Percentiles rank a stretch among this genome's conserved stretches.
phyloP scores from a whole-genome alignment of 176 grass and related monocot genomes.

The Aegilops longissima region DNA sequence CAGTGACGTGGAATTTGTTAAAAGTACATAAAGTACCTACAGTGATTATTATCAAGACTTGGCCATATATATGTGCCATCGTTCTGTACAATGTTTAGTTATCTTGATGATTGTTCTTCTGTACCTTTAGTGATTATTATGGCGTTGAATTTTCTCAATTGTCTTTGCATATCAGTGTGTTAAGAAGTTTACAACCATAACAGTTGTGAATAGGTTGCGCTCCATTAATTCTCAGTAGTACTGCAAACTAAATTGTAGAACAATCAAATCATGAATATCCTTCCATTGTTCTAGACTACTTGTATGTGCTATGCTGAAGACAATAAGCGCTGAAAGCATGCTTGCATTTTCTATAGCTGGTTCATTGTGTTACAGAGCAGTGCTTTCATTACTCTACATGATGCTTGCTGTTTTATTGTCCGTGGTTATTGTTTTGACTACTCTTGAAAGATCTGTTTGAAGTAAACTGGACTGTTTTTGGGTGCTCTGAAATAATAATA shows the following conservation, averaged over 20 bases:
- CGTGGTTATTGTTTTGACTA: not conserved
- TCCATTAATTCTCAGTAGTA: too few relatives aligned
- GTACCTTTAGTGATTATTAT: not conserved
- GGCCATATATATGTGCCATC: not conserved
- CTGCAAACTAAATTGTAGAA: not conserved
- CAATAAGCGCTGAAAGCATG: not conserved
- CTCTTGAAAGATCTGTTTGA: not conserved
- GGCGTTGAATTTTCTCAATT: too few relatives aligned
- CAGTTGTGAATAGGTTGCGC: too few relatives aligned
- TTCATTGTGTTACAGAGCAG: constrained; percentile 14
- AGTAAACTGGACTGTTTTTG: not conserved
- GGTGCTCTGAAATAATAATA: constrained; percentile 22
- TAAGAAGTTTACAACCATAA: too few relatives aligned
- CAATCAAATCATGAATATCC: not conserved
- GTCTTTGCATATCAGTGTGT: too few relatives aligned
- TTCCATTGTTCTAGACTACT: not conserved
- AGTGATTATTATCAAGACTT: too few relatives aligned
- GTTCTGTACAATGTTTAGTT: constrained; percentile 2
- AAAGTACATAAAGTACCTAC: not conserved
- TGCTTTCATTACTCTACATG: not conserved
- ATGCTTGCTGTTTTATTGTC: constrained; percentile 19
- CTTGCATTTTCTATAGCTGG: constrained; percentile 1
- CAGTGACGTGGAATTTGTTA: constrained; percentile 11
- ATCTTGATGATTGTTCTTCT: not conserved
- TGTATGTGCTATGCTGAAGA: constrained; percentile 16